These are phyloP conservation scores for Ophiostoma perfectum DNA, from an alignment of 2,329 filamentous ascomycete genomes.

Conservation along the genomic window DNA sequence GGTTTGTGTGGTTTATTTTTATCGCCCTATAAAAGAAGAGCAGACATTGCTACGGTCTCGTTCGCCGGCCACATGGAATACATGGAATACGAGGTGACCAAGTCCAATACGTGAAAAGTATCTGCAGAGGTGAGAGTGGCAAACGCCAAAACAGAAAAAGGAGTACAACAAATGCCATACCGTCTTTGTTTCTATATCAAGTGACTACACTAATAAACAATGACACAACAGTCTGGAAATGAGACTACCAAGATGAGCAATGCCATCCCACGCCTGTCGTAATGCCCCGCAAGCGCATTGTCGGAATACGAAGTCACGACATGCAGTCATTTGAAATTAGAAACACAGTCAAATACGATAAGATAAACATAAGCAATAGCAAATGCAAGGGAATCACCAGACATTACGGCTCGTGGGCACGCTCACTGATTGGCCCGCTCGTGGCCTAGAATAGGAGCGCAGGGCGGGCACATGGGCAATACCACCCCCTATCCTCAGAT, in stretches of 20 bases:
- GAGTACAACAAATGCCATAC: not conserved
- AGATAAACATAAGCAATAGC: not conserved
- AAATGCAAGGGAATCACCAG: not conserved
- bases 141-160: not conserved
- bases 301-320: not conserved
- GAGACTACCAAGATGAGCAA: too few relatives aligned
- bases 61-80: too few relatives aligned
- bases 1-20: too few relatives aligned
- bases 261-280: not conserved
- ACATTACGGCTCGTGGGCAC: not conserved
- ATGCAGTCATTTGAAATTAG: not conserved
- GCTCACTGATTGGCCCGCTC: not conserved
- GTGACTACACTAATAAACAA: too few relatives aligned
- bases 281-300: not conserved
- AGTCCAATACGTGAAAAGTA: not conserved
- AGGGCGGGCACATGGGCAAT: conserved; percentile 3
- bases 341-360: not conserved
- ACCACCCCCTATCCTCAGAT: not conserved
- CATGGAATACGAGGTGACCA: not conserved
- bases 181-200: not conserved
- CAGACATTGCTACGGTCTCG: too few relatives aligned
- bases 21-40: too few relatives aligned
- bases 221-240: too few relatives aligned
- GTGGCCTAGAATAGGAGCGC: not conserved
- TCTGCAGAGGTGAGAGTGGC: not conserved